These are phyloP conservation scores for Penicillium lividum DNA, from an alignment of 495 filamentous ascomycete genomes.

Conservation along the genomic window DNA sequence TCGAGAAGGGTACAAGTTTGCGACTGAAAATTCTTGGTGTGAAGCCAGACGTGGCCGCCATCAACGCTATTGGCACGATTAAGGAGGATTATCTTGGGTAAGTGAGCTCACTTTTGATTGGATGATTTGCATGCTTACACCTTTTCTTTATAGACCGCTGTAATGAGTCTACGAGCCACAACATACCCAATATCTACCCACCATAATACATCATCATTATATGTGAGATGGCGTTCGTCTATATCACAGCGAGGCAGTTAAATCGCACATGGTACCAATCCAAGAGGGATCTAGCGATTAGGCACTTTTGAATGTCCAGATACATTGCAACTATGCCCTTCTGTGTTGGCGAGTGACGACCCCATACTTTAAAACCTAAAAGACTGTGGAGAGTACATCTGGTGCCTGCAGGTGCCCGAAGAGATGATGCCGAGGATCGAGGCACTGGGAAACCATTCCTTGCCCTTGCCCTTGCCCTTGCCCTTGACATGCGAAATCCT, in stretches of 20 bases:
- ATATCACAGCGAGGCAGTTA: not conserved
- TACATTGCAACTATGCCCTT: slow-evolving; percentile 6
- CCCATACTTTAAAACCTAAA: not conserved
- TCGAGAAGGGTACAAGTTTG: slow-evolving; percentile 90
- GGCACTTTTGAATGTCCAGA: slow-evolving; percentile 6
- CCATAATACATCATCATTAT: slow-evolving; percentile 14
- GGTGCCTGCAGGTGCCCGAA: not conserved
- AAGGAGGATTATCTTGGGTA: slow-evolving; percentile 75
- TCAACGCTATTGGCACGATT: slow-evolving; percentile 96
- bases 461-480: too few species aligned
- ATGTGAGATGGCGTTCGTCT: not conserved
- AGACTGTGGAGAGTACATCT: not conserved
- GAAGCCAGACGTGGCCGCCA: slow-evolving; percentile 84
- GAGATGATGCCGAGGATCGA: too few species aligned
- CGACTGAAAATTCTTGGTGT: slow-evolving; percentile 92
- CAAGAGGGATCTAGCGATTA: not conserved
- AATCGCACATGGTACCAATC: not conserved
- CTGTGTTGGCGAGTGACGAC: not conserved
- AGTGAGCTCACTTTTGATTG: slow-evolving; percentile 13
- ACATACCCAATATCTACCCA: slow-evolving; percentile 20
- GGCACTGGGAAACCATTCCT: too few species aligned
- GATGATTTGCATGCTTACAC: slow-evolving; percentile 2
- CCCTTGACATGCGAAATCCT: not conserved
- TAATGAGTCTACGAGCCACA: slow-evolving; percentile 34
- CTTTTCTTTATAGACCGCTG: slow-evolving; percentile 33